A percentile compares a stretch with the other conserved stretches of the same genome.
Conservation (phyloP, 2,329 filamentous ascomycete genomes). For the Bipolaris cookei region DNA sequence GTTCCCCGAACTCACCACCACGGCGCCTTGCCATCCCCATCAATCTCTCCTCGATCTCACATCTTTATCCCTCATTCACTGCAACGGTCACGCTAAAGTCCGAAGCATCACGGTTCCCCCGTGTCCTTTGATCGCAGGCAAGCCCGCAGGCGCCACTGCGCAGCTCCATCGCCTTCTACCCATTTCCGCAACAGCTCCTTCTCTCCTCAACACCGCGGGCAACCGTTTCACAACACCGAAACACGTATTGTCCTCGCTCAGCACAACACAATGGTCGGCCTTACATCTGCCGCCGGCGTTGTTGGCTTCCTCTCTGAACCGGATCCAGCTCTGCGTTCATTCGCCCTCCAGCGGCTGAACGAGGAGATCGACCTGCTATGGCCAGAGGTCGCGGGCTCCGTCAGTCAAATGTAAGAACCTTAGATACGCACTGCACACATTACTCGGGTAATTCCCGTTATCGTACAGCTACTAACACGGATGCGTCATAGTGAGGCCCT, state of each 20-base stretch:
- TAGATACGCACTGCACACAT: slow-evolving; percentile 1
- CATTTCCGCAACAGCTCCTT: slow-evolving; percentile 37
- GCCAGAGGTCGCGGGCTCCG: slow-evolving; percentile 92
- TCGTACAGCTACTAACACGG: slow-evolving; percentile 31
- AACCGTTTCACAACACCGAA: slow-evolving; percentile 18
- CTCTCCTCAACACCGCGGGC: slow-evolving; percentile 31
- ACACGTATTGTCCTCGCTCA: slow-evolving; percentile 16
- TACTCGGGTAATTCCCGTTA: neutral
- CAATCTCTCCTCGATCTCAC: slow-evolving; percentile 29
- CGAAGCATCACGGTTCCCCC: slow-evolving; percentile 20
- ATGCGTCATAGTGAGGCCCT: slow-evolving; percentile 77
- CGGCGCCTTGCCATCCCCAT: slow-evolving; percentile 43
- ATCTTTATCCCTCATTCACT: slow-evolving; percentile 43
- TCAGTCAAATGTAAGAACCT: slow-evolving; percentile 84
- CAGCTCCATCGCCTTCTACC: slow-evolving; percentile 48
- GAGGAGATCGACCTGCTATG: slow-evolving; percentile 96
- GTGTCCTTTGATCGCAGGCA: slow-evolving; percentile 11
- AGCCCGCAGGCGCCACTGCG: slow-evolving; percentile 42
- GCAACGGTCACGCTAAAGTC: slow-evolving; percentile 17
- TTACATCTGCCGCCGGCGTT: slow-evolving; percentile 92
- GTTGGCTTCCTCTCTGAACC: slow-evolving; percentile 95
- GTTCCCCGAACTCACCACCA: slow-evolving; percentile 35
- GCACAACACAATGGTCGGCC: slow-evolving; percentile 74
- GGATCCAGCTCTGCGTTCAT: slow-evolving; percentile 91
- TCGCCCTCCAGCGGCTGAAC: slow-evolving; percentile 93